Conservation (phyloP, 768 basidiomycete genomes). For the Leccinum disarticulatum region DNA sequence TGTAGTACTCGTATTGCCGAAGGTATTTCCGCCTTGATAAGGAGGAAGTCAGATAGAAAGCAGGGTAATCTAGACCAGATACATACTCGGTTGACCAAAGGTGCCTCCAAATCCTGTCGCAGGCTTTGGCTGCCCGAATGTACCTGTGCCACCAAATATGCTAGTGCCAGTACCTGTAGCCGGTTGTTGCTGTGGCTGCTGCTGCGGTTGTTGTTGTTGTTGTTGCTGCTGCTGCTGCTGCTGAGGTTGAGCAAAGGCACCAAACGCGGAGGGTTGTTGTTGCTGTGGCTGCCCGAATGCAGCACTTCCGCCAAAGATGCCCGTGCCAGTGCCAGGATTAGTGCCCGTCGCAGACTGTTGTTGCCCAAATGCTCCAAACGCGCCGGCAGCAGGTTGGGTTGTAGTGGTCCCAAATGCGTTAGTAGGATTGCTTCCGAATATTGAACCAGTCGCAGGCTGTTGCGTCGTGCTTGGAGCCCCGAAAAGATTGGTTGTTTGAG, state of each 20-base stretch:
- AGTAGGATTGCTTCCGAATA: constrained; percentile 29
- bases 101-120: constrained; percentile 28
- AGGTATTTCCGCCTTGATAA: constrained; percentile 21
- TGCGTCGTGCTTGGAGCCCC: constrained; percentile 29
- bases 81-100: constrained; percentile 29
- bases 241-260: constrained; percentile 50
- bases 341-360: constrained; percentile 38
- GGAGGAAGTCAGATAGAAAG: constrained; percentile 1
- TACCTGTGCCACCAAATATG: constrained; percentile 34
- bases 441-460: constrained; percentile 30
- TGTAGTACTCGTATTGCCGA: constrained; percentile 23
- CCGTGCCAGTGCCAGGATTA: constrained; percentile 21
- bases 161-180: constrained; percentile 32
- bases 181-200: constrained; percentile 35
- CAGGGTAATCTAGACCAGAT: not conserved
- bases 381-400: constrained; percentile 26
- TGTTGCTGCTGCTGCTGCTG: constrained; percentile 4
- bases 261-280: constrained; percentile 41
- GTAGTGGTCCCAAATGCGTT: constrained; percentile 25
- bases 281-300: constrained; percentile 40
- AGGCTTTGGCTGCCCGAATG: constrained; percentile 35
- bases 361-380: constrained; percentile 36
- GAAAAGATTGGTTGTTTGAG: constrained; percentile 28
- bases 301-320: constrained; percentile 42
- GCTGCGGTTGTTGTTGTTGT: not conserved